Base-by-base conservation (phyloP, 345 rosid genomes). In the Syzygium oleosum region DNA sequence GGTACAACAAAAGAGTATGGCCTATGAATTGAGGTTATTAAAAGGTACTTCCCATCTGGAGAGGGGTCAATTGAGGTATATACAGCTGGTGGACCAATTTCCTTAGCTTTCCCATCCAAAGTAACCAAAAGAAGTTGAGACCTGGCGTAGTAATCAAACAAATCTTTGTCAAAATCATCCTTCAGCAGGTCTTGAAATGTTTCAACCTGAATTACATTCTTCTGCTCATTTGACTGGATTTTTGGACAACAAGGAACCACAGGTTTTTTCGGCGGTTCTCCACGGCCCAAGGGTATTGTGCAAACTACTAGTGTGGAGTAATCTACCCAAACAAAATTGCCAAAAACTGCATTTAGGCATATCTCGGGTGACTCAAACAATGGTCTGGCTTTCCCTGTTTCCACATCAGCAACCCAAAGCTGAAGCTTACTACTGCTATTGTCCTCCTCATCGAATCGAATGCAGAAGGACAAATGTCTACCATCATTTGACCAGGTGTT, bases 1-100 rank as follows among this genome's bases (percentile, higher is more conserved):
- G 98, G 97, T 61, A 98, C 99, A 88, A 93, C 92, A 90, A 92
- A 98, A 86, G 99, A 96, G 89, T 95, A 98, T 41, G 99, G 99
- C 91, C 98, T 91, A 89, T 94, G 98, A 88, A 95, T 91, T 59
- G 95, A 94, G 87, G 92, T 91, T 54, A 94, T 92, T 90, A 98
- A 86, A 87, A 98, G 59, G 88, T 95, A 98, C 89, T 95, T 96
- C 86, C 92, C 90, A 88, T 98, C 99, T 54, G 99, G 96, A 3
- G 99, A 96, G 87, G 99, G 99, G 52, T 96, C 99, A 89, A 96
- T 65, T 27, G 99, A 98, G 38, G 96, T 95, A 90, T 96, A 98
- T 23, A 93, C 94, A 90, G 97, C 98, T 38, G 98, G 98, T 21
- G 83, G 90, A 85, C 99, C 98, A 90, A 98, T 90, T 88, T 94